Percentiles rank a stretch among this genome's conserved stretches.
These are phyloP conservation scores for Melaleuca alternifolia DNA, from an alignment of 345 rosid genomes.

Conservation along the genomic window DNA sequence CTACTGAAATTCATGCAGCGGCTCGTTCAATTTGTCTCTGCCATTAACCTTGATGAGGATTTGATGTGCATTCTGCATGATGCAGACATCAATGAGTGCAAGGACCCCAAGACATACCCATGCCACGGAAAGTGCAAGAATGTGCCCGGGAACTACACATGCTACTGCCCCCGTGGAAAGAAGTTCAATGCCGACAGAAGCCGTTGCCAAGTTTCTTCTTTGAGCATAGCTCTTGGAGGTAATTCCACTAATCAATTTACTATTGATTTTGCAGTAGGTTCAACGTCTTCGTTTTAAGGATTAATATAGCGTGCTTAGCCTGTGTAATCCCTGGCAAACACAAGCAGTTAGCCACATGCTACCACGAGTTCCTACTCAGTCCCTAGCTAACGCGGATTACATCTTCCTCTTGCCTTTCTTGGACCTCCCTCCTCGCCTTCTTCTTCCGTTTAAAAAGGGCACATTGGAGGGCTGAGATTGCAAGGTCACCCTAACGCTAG, in stretches of 20 bases:
- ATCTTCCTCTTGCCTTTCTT: neutral
- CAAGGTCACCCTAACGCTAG: too few relatives aligned
- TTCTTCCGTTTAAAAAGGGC: too few relatives aligned
- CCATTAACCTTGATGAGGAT: neutral
- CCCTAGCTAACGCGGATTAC: neutral
- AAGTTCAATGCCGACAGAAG: neutral
- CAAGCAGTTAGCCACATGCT: neutral
- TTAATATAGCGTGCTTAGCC: neutral
- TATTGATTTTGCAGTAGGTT: neutral
- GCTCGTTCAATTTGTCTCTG: neutral
- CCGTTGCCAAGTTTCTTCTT: fast-evolving
- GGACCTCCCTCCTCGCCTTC: neutral
- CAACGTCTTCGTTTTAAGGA: neutral
- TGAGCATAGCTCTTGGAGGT: neutral
- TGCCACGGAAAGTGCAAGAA: too few relatives aligned
- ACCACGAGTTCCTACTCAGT: neutral
- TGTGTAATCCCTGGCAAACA: neutral
- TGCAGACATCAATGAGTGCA: neutral
- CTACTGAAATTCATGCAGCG: too few relatives aligned
- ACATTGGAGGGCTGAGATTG: too few relatives aligned
- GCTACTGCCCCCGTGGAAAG: neutral
- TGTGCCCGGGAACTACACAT: too few relatives aligned
- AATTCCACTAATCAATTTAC: neutral
- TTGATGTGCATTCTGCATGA: neutral
- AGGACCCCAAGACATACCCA: too few relatives aligned